Conservation (phyloP, 1,284 basidiomycete species). For the Sanghuangporus sanghuang region DNA sequence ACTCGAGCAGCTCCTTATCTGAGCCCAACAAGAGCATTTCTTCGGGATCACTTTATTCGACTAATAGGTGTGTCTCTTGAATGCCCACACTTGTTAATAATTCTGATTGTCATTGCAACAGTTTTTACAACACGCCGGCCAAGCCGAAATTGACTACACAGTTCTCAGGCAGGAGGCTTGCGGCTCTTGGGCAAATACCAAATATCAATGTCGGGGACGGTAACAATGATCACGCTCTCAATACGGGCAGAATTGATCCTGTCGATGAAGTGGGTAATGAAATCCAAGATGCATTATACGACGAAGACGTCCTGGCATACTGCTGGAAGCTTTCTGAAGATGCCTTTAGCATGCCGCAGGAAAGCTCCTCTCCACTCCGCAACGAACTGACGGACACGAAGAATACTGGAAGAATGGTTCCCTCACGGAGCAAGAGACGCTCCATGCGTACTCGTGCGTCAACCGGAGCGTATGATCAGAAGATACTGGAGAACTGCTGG, state of each 20-base stretch:
- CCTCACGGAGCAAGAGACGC: not conserved
- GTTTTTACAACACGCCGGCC: not conserved
- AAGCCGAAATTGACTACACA: not conserved
- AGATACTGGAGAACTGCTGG: constrained; percentile 11
- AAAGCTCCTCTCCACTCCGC: not conserved
- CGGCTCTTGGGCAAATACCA: not conserved
- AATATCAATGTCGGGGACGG: not conserved
- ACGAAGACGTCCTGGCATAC: constrained; percentile 5
- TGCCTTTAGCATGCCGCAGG: not conserved
- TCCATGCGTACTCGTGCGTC: not conserved
- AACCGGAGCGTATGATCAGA: not conserved
- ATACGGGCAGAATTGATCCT: not conserved
- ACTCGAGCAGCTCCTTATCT: not conserved
- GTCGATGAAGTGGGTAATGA: not conserved
- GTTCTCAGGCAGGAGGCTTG: not conserved
- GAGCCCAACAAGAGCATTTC: not conserved
- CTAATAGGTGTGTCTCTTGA: not conserved
- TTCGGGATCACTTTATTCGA: not conserved
- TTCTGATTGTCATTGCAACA: not conserved
- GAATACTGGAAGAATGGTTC: not conserved
- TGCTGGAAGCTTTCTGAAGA: constrained; percentile 7
- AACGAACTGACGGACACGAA: not conserved
- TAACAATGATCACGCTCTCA: not conserved
- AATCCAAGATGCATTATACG: not conserved
- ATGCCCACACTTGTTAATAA: not conserved